These are phyloP conservation scores for Annulohypoxylon stygium DNA, from an alignment of 495 filamentous ascomycete genomes.

Conservation along the genomic window DNA sequence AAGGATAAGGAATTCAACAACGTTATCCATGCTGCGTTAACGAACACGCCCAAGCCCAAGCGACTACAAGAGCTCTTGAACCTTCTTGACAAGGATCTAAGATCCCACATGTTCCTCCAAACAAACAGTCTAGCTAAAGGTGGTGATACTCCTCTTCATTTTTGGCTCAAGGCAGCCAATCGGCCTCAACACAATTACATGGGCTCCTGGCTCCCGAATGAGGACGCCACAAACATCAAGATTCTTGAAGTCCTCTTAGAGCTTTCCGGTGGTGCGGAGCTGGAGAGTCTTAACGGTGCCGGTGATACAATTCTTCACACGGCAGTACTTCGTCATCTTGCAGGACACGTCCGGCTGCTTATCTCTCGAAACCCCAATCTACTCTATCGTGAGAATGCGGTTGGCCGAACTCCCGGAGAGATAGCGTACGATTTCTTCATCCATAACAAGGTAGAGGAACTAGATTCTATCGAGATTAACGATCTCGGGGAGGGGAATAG, in stretches of 20 bases:
- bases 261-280: slow-evolving; percentile 65
- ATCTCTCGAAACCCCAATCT: slow-evolving; percentile 69
- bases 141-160: slow-evolving; percentile 59
- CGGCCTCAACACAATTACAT: not conserved
- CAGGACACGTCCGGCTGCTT: slow-evolving; percentile 60
- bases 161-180: slow-evolving; percentile 50
- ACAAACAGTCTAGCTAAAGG: slow-evolving; percentile 51
- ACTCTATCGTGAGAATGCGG: slow-evolving; percentile 75
- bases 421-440: slow-evolving; percentile 69
- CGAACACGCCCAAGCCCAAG: slow-evolving; percentile 41
- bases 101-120: slow-evolving; percentile 55
- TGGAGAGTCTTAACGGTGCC: slow-evolving; percentile 72
- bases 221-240: slow-evolving; percentile 37
- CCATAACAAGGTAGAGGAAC: slow-evolving; percentile 40
- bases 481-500: not conserved
- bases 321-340: slow-evolving; percentile 58
- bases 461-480: not conserved
- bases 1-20: slow-evolving; percentile 68
- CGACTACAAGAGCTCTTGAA: slow-evolving; percentile 60
- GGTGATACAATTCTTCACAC: slow-evolving; percentile 76
- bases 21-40: slow-evolving; percentile 69
- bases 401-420: slow-evolving; percentile 76
- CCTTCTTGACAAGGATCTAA: slow-evolving; percentile 65
- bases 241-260: slow-evolving; percentile 61
- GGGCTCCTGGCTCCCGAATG: slow-evolving; percentile 3